Conservation (phyloP, 78 protist species). For the Pigoraptor vietnamica region DNA sequence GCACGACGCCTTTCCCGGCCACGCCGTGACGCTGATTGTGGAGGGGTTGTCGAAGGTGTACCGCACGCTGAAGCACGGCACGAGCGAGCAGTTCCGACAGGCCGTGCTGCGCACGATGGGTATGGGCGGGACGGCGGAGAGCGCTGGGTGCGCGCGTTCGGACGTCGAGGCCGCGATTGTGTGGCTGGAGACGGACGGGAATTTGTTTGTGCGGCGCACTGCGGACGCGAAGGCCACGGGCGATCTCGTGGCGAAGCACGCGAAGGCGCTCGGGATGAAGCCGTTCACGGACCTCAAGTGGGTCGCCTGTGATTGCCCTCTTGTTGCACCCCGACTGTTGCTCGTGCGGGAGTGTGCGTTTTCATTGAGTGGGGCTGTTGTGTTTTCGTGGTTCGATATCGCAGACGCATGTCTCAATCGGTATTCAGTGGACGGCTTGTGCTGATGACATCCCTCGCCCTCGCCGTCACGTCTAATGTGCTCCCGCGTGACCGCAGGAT, state of each 20-base stretch:
- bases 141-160: not conserved
- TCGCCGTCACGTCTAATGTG: not conserved
- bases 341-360: too few relatives aligned
- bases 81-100: not conserved
- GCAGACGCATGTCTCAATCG: too few relatives aligned
- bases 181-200: not conserved
- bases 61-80: not conserved
- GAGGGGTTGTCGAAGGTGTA: not conserved
- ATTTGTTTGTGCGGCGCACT: not conserved
- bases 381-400: too few relatives aligned
- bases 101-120: not conserved
- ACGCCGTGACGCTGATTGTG: not conserved
- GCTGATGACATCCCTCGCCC: not conserved
- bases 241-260: not conserved
- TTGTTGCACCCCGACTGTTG: too few relatives aligned
- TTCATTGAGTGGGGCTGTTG: too few relatives aligned
- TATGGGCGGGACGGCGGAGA: not conserved
- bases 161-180: not conserved
- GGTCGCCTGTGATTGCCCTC: not conserved
- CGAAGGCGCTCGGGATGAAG: not conserved
- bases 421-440: not conserved
- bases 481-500: not conserved
- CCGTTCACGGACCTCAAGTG: not conserved
- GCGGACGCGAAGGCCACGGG: not conserved
- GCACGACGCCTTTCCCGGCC: not conserved